Conservation (phyloP, 2,329 filamentous ascomycete genomes). For the Lojkania enalia region DNA sequence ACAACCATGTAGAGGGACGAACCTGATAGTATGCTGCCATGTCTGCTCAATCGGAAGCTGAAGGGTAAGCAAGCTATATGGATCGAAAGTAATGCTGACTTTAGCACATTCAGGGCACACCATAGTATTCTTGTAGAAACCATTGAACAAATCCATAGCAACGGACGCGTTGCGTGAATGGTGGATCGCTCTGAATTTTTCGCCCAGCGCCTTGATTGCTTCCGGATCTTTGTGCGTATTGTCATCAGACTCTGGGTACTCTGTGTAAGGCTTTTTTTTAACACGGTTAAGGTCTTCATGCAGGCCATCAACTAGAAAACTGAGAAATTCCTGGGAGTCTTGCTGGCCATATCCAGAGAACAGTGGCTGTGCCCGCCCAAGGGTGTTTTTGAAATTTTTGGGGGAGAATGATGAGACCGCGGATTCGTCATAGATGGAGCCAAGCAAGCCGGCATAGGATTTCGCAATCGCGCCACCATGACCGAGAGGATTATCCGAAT, state of each 20-base stretch:
- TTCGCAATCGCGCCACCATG: slow-evolving; percentile 86
- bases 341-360: slow-evolving; percentile 97
- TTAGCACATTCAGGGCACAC: slow-evolving; percentile 90
- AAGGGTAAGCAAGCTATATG: slow-evolving; percentile 91
- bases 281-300: slow-evolving; percentile 95
- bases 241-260: slow-evolving; percentile 96
- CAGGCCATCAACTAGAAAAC: slow-evolving; percentile 89
- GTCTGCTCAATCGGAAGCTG: slow-evolving; percentile 85
- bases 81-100: slow-evolving; percentile 98
- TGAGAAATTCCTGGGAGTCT: slow-evolving; percentile 95
- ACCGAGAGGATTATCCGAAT: slow-evolving; percentile 80
- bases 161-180: slow-evolving; percentile 92
- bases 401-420: slow-evolving; percentile 72
- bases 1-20: slow-evolving; percentile 72
- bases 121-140: slow-evolving; percentile 97
- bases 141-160: slow-evolving; percentile 92
- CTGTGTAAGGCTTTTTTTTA: slow-evolving; percentile 93
- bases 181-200: slow-evolving; percentile 89
- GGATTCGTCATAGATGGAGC: slow-evolving; percentile 74
- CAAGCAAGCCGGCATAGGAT: slow-evolving; percentile 75
- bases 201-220: slow-evolving; percentile 81
- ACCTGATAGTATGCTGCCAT: slow-evolving; percentile 75
- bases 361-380: slow-evolving; percentile 78
- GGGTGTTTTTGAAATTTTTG: slow-evolving; percentile 76
- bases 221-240: slow-evolving; percentile 85